Evolutionary conservation across 1,284 basidiomycete genomes (phyloP).

Genomic region (Ceratobasidium sp.): DNA sequence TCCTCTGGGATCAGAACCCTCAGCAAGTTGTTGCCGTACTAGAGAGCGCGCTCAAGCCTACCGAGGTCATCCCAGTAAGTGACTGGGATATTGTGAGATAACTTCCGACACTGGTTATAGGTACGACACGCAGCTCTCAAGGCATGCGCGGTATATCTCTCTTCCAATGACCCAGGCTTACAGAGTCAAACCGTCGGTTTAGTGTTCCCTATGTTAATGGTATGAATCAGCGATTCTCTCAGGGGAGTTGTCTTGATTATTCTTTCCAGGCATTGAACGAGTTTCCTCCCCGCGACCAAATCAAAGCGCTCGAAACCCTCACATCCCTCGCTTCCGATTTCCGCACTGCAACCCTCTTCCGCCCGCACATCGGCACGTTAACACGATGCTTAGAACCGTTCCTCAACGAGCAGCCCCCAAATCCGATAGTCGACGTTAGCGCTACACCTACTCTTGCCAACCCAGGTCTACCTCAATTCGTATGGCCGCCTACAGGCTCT

Average conservation of each 20-base stretch:
- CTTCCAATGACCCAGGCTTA: constrained; percentile 62
- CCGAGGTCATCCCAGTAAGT: constrained; percentile 65
- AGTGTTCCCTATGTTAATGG: constrained; percentile 69
- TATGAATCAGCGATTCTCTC: constrained; percentile 15
- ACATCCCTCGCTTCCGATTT: constrained; percentile 68
- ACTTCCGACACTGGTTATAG: constrained; percentile 50
- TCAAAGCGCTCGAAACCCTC: constrained; percentile 56
- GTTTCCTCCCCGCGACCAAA: constrained; percentile 21
- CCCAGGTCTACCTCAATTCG: constrained; percentile 48
- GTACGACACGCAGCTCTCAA: constrained; percentile 66
- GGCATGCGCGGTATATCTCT: constrained; percentile 68
- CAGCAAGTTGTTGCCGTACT: constrained; percentile 68
- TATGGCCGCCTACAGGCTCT: constrained; percentile 24
- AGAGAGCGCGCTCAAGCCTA: constrained; percentile 68
- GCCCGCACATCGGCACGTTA: constrained; percentile 61
- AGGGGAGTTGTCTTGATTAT: not conserved
- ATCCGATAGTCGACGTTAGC: constrained; percentile 47
- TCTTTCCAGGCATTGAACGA: constrained; percentile 25
- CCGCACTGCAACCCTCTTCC: constrained; percentile 58
- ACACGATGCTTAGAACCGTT: constrained; percentile 26
- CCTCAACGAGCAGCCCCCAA: constrained; percentile 25
- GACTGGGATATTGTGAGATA: not conserved
- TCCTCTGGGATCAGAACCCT: constrained; percentile 69
- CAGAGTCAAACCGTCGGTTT: constrained; percentile 64
- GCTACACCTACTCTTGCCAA: constrained; percentile 69